Conservation (phyloP, 2,329 filamentous ascomycete genomes). For the Alternaria incomplexa region DNA sequence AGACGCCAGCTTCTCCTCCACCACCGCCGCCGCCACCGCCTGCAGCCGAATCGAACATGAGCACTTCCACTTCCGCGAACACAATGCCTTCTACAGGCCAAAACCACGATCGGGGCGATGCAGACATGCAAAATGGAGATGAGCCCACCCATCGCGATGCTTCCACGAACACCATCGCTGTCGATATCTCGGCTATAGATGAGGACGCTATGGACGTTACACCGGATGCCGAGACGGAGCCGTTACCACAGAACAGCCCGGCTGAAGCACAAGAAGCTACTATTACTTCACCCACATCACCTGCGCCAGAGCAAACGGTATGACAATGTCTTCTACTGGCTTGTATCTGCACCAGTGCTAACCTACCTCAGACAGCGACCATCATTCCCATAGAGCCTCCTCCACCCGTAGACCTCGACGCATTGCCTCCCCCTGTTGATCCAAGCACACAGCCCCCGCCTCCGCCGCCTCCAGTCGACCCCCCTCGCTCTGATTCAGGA, state of each 20-base stretch:
- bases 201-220: constrained; percentile 51
- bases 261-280: constrained; percentile 17
- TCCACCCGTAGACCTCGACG: constrained; percentile 26
- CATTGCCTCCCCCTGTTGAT: constrained; percentile 20
- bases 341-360: neutral
- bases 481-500: constrained; percentile 38
- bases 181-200: constrained; percentile 39
- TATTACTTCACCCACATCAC: constrained; percentile 19
- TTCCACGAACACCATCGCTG: constrained; percentile 26
- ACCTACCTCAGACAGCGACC: constrained; percentile 15
- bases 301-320: constrained; percentile 25
- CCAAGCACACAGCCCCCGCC: constrained; percentile 35
- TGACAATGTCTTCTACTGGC: neutral
- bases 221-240: constrained; percentile 36
- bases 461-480: constrained; percentile 41
- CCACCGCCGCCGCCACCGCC: constrained; percentile 28
- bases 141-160: constrained; percentile 16
- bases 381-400: constrained; percentile 27
- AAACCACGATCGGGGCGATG: constrained; percentile 46
- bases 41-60: constrained; percentile 42
- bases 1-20: constrained; percentile 26
- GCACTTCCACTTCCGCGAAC: constrained; percentile 38
- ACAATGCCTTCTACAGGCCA: constrained; percentile 42
- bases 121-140: constrained; percentile 43
- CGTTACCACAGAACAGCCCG: constrained; percentile 32